Evolutionary conservation across 1,284 basidiomycete genomes (phyloP).

Genomic region (Apiotrichum brassicae): DNA sequence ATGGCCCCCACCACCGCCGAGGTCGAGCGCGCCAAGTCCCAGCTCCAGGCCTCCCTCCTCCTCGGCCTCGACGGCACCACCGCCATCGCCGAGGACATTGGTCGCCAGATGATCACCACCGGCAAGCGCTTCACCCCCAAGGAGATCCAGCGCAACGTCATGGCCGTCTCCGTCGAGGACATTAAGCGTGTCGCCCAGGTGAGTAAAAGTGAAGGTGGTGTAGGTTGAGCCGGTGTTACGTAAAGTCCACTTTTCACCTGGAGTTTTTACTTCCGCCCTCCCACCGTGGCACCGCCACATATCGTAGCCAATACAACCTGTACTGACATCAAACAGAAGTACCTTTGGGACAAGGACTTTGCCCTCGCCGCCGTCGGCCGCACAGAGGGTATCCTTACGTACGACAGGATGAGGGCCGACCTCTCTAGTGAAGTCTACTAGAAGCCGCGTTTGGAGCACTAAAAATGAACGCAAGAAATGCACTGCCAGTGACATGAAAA

Average conservation of each 20-base stretch:
- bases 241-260: too few species aligned
- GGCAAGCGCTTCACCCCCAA: conserved; percentile 83
- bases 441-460: too few species aligned
- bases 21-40: conserved; percentile 94
- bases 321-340: conserved; percentile 55
- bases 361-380: conserved; percentile 75
- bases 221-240: too few species aligned
- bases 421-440: not conserved
- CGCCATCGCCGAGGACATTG: conserved; percentile 96
- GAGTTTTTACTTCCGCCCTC: not conserved
- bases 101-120: conserved; percentile 89
- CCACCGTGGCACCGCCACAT: too few species aligned
- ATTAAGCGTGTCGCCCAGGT: conserved; percentile 75
- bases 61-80: conserved; percentile 91
- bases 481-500: too few species aligned
- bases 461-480: too few species aligned
- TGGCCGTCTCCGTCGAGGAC: conserved; percentile 79
- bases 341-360: conserved; percentile 79
- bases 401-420: conserved; percentile 1
- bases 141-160: conserved; percentile 89
- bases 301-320: not conserved
- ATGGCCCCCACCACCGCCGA: conserved; percentile 76
- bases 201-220: not conserved
- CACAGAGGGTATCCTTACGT: conserved; percentile 67
- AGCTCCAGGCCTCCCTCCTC: conserved; percentile 90